Evolutionary conservation across 2,329 filamentous ascomycete species (phyloP).

Genomic region (Pseudogymnoascus destructans): DNA sequence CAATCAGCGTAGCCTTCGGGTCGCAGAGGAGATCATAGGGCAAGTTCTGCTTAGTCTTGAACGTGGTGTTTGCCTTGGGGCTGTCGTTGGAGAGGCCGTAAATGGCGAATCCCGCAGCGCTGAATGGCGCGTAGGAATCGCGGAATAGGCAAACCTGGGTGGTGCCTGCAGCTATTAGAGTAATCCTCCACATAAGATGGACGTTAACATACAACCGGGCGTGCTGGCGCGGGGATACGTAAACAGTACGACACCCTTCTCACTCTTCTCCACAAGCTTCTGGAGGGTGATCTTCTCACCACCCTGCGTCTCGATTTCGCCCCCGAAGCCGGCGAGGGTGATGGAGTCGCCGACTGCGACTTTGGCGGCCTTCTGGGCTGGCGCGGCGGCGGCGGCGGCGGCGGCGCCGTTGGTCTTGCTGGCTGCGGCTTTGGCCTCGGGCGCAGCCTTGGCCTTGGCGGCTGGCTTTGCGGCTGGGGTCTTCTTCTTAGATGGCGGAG

Average conservation of each 20-base stretch:
- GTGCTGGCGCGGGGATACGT: slow-evolving; percentile 94
- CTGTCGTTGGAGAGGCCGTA: slow-evolving; percentile 83
- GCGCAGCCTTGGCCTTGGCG: slow-evolving; percentile 28
- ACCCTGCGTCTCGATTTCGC: slow-evolving; percentile 74
- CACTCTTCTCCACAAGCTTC: slow-evolving; percentile 69
- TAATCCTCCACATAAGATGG: background rate
- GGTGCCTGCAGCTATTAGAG: slow-evolving; percentile 48
- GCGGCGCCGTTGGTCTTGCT: slow-evolving; percentile 19
- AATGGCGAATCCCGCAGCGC: slow-evolving; percentile 66
- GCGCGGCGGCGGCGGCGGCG: slow-evolving; percentile 14
- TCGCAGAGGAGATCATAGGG: slow-evolving; percentile 86
- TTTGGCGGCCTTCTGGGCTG: slow-evolving; percentile 16
- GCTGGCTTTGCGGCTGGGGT: slow-evolving; percentile 29
- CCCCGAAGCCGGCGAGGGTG: slow-evolving; percentile 46
- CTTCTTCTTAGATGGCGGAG: slow-evolving; percentile 36
- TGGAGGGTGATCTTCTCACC: slow-evolving; percentile 68
- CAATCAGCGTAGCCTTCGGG: slow-evolving; percentile 57
- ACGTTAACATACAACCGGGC: slow-evolving; percentile 64
- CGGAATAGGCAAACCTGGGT: slow-evolving; percentile 89
- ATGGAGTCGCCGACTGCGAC: slow-evolving; percentile 43
- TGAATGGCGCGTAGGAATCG: slow-evolving; percentile 66
- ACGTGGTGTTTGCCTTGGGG: slow-evolving; percentile 82
- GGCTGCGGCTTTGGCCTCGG: slow-evolving; percentile 13
- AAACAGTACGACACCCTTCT: slow-evolving; percentile 78
- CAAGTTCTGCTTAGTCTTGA: slow-evolving; percentile 82